These are phyloP conservation scores for Starmerella bacillaris DNA, from an alignment of 805 yeast species.

Conservation along the genomic window DNA sequence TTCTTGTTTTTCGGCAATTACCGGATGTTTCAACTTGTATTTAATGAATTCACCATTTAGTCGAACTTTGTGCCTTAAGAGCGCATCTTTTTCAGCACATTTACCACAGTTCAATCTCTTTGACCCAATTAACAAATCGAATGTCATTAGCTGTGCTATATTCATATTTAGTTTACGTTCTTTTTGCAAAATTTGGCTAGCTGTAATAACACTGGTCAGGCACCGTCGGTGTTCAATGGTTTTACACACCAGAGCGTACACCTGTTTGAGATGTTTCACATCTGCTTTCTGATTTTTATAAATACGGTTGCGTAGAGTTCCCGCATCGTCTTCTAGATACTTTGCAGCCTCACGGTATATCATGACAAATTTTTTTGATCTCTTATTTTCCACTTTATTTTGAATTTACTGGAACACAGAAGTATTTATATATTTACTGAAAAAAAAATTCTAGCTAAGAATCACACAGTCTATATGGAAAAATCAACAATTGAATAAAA, in stretches of 20 bases:
- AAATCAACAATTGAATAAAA: no score
- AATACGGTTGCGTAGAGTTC: constrained; percentile 23
- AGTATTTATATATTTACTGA: not conserved
- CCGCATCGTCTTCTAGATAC: constrained; percentile 18
- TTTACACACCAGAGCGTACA: constrained; percentile 67
- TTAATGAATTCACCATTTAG: constrained; percentile 66
- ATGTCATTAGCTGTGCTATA: constrained; percentile 48
- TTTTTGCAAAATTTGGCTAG: constrained; percentile 43
- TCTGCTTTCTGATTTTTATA: constrained; percentile 13
- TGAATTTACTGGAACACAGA: not conserved
- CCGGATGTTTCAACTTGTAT: constrained; percentile 47
- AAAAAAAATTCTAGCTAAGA: no score
- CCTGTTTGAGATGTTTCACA: constrained; percentile 49
- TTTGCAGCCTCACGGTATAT: constrained; percentile 18
- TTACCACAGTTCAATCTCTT: constrained; percentile 83
- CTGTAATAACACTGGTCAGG: constrained; percentile 43
- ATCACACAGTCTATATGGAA: no score
- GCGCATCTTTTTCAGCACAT: constrained; percentile 65
- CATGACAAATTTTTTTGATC: constrained; percentile 9
- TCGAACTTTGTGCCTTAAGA: constrained; percentile 62
- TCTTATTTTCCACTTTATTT: no score
- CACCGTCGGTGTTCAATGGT: constrained; percentile 54
- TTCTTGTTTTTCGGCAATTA: constrained; percentile 9
- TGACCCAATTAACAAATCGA: constrained; percentile 60
- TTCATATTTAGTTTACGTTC: constrained; percentile 33